Percentiles rank a stretch among this genome's conserved stretches.
phyloP scores from a whole-genome alignment of 2,329 filamentous ascomycete species.

The Fusarium begoniae region DNA sequence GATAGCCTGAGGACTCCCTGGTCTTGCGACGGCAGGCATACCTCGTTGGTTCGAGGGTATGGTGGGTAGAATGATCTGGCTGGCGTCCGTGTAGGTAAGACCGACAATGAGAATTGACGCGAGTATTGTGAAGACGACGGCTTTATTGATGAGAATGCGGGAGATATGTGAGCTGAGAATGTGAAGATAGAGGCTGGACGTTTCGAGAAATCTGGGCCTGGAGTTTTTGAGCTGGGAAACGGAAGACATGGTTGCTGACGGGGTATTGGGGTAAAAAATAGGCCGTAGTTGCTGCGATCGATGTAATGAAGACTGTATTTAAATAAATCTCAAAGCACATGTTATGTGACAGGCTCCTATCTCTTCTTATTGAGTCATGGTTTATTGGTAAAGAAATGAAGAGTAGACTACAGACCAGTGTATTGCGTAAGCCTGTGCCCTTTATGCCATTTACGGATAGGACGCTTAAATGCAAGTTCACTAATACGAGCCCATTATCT shows the following conservation, averaged over 20 bases:
- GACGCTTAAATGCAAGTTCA: not conserved
- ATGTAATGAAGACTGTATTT: not conserved
- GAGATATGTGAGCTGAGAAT: not conserved
- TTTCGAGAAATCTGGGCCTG: not conserved
- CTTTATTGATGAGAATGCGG: not conserved
- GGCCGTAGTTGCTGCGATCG: not conserved
- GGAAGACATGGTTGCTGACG: not conserved
- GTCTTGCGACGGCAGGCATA: not conserved
- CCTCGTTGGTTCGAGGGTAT: not conserved
- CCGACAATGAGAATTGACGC: not conserved
- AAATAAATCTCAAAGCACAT: not conserved
- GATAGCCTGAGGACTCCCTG: not conserved
- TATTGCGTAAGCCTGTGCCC: not conserved
- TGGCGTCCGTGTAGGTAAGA: not conserved
- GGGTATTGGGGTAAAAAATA: not conserved
- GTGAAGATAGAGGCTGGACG: not conserved
- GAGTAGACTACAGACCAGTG: not conserved
- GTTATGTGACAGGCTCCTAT: not conserved
- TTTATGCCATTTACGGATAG: not conserved
- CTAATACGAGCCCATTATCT: not conserved
- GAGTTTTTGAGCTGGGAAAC: not conserved
- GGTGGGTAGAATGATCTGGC: not conserved
- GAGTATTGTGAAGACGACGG: not conserved
- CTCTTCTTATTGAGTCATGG: not conserved
- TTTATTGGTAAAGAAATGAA: not conserved